These are phyloP conservation scores for Fraxinus baroniana DNA, from an alignment of 305 asterid species.

Conservation along the genomic window DNA sequence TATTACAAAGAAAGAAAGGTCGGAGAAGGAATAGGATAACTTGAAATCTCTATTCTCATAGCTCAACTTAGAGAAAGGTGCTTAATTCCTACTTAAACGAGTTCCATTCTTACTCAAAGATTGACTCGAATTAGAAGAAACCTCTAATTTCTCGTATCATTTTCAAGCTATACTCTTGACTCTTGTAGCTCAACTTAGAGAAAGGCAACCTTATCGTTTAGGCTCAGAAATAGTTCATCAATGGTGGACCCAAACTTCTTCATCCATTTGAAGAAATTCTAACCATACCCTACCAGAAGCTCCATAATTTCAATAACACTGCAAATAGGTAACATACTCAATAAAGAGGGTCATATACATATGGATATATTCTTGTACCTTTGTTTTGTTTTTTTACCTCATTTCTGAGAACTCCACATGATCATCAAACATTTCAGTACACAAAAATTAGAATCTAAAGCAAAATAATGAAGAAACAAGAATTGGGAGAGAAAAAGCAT, in stretches of 20 bases:
- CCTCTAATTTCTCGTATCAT: background rate
- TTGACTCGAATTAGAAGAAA: background rate
- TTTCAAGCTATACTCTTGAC: background rate
- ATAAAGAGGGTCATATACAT: conserved; percentile 25
- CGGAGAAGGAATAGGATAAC: background rate
- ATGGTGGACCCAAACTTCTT: background rate
- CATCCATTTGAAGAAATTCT: conserved; percentile 26
- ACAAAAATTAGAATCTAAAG: background rate
- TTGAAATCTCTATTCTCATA: background rate
- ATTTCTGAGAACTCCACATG: background rate
- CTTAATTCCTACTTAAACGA: too few relatives aligned
- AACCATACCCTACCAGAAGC: conserved; percentile 27
- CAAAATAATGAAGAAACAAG: background rate
- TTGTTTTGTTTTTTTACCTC: background rate
- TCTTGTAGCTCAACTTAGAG: background rate
- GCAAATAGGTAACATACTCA: conserved; percentile 19
- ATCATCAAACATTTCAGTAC: background rate
- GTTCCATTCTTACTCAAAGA: background rate
- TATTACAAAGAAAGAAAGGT: background rate
- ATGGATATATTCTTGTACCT: background rate
- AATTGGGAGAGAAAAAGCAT: background rate
- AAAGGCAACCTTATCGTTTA: background rate
- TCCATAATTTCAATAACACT: conserved; percentile 29
- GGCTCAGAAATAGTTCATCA: background rate
- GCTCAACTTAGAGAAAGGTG: background rate